Evolutionary conservation across 1,139 yeast genomes (phyloP), one percentile per base, ranked within the genome.

Genomic region (Hemisphaericaspora xylofermentans): DNA sequence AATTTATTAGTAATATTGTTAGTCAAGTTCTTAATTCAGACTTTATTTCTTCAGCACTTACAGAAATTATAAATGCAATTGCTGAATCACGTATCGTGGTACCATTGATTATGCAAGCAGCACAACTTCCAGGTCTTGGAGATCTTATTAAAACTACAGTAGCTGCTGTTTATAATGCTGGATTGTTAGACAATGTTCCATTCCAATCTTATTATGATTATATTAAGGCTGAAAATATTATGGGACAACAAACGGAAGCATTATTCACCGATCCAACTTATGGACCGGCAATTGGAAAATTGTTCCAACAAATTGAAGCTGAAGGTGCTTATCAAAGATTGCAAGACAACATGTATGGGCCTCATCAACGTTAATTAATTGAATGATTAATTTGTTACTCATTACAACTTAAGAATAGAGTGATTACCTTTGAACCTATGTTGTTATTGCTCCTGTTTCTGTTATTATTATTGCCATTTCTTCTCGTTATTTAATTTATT

Each of bases 271-370:
- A 57, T 42, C 63, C 66, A 1, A 50, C 41, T 5, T 64, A 63
- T 52, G 58, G 64, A 12, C 74, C 74, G 2, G 57, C 62, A 5
- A 31, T 69, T 24, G 76, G 67, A 2, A 48, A 45, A 42, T 43
- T 71, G 6, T 60, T 71, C 43, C 51, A 63, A 39, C 58, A 59
- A 39, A 52, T 67, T 60, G 71, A 71, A 39, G 49, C 53, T 33
- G 41, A 46, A 13, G 77, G 76, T 0, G 63, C 56, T 15, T 68
- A 48, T 47, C 53, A 59, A 30, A 61, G 61, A 25, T 48, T 71
- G 14, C 67, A 65, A 47, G 54, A 51, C 28, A 67, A 66, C 36
- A 56, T 71, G 43, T 68, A 56, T 44, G 76, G 77, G 3, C 22
- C n/a, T 7, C 22, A 17, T 30, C 6, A 15, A 30, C 14, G 22